phyloP scores from a whole-genome alignment of 495 filamentous ascomycete species.

The Cladorrhinum samala region DNA sequence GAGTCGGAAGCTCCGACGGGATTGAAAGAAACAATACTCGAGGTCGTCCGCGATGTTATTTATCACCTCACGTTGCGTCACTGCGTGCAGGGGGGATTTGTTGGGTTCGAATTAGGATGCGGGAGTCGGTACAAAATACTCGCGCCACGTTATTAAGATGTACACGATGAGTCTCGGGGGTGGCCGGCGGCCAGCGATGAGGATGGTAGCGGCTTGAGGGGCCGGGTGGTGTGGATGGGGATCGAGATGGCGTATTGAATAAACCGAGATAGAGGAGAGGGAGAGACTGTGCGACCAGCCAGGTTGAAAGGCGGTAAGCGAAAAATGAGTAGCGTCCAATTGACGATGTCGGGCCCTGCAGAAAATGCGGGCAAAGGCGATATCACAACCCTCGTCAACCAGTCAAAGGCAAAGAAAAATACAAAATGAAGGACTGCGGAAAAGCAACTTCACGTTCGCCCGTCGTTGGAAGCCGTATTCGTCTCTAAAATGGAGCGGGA shows the following conservation, averaged over 20 bases:
- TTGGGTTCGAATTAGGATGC: too few species aligned
- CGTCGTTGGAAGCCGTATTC: neutral
- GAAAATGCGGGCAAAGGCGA: neutral
- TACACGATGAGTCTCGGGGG: too few species aligned
- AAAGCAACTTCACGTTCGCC: neutral
- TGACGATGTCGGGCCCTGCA: conserved; percentile 14
- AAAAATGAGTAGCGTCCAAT: conserved; percentile 35
- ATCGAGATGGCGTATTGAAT: neutral
- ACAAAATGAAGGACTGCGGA: neutral
- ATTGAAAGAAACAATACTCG: neutral
- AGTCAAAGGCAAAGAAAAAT: neutral
- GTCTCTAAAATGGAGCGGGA: neutral
- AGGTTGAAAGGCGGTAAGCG: conserved; percentile 37
- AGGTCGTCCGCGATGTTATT: neutral
- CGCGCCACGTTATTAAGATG: too few species aligned
- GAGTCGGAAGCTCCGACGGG: neutral
- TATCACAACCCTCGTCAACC: neutral
- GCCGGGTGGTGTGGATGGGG: neutral
- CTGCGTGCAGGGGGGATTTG: too few species aligned
- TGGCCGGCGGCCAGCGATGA: neutral
- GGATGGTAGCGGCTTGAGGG: neutral
- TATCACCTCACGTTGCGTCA: neutral
- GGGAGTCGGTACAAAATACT: too few species aligned
- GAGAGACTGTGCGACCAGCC: conserved; percentile 4
- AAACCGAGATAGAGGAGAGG: neutral